Percentiles rank a stretch among this genome's conserved stretches.
phyloP scores from a whole-genome alignment of 371 early-diverging fungal genomes.

The Syncephalastrum contaminatum region DNA sequence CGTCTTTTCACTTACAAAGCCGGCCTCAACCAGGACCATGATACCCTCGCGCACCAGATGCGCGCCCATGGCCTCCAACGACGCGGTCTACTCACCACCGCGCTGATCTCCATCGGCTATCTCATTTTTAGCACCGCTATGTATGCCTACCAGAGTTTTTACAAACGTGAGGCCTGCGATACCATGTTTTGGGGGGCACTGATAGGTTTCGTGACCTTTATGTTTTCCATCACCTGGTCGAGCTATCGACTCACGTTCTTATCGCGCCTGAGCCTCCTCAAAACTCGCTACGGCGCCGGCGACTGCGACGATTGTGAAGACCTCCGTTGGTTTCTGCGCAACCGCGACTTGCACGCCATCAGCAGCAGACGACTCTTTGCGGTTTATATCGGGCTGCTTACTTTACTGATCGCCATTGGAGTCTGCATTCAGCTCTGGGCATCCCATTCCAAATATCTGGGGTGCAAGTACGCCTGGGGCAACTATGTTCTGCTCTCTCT shows the following conservation, averaged over 20 bases:
- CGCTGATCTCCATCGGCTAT: conserved; percentile 28
- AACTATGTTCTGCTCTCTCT: conserved; percentile 10
- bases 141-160: conserved; percentile 16
- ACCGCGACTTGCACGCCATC: conserved; percentile 8
- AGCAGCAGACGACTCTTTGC: conserved; percentile 8
- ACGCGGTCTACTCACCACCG: conserved; percentile 17
- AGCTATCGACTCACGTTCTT: conserved; percentile 22
- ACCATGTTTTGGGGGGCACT: conserved; percentile 24
- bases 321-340: conserved; percentile 22
- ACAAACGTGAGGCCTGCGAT: conserved; percentile 14
- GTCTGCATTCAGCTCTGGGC: too few relatives aligned
- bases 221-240: conserved; percentile 21
- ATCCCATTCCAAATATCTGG: conserved; percentile 3
- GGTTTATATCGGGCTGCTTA: too few relatives aligned
- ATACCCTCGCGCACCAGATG: neutral
- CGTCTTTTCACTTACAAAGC: too few relatives aligned
- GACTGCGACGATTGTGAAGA: conserved; percentile 4
- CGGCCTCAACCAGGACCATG: neutral
- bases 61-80: conserved; percentile 19
- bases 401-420: too few relatives aligned
- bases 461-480: conserved; percentile 20
- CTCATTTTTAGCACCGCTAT: conserved; percentile 23
- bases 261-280: conserved; percentile 20
- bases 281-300: conserved; percentile 10
- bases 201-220: conserved; percentile 33